Conservation (phyloP, 2,329 filamentous ascomycete species). For the Didymella lethalis region DNA sequence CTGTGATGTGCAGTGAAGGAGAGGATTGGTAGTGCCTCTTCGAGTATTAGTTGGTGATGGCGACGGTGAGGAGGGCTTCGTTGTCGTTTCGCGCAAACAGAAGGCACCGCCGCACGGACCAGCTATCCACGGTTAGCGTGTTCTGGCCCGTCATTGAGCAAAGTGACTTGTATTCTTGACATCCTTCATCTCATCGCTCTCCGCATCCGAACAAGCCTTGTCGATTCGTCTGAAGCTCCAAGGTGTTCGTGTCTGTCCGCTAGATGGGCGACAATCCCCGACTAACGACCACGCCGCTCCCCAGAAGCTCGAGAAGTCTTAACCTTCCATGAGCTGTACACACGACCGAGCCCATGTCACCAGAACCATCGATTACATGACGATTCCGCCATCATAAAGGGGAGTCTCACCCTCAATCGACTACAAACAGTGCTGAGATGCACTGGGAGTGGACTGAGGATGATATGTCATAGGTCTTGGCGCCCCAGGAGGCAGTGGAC, state of each 20-base stretch:
- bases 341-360: background rate
- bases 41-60: conserved; percentile 35
- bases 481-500: background rate
- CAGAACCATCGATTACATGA: background rate
- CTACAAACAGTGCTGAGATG: background rate
- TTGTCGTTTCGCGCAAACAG: conserved; percentile 40
- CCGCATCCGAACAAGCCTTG: too few relatives aligned
- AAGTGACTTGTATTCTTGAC: conserved; percentile 25
- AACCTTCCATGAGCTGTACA: background rate
- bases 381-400: background rate
- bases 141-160: conserved; percentile 28
- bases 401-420: background rate
- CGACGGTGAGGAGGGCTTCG: conserved; percentile 33
- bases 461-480: background rate
- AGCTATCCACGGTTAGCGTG: conserved; percentile 25
- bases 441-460: background rate
- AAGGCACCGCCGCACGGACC: conserved; percentile 16
- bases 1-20: conserved; percentile 18
- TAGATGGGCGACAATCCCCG: too few relatives aligned
- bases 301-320: conserved; percentile 3
- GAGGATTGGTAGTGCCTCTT: conserved; percentile 33
- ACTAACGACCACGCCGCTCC: background rate
- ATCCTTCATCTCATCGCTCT: background rate
- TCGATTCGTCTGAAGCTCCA: conserved; percentile 13
- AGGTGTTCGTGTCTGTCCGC: background rate